These are phyloP conservation scores for Pyrenochaeta sp. DNA, from an alignment of 2,329 filamentous ascomycete genomes.

Conservation along the genomic window DNA sequence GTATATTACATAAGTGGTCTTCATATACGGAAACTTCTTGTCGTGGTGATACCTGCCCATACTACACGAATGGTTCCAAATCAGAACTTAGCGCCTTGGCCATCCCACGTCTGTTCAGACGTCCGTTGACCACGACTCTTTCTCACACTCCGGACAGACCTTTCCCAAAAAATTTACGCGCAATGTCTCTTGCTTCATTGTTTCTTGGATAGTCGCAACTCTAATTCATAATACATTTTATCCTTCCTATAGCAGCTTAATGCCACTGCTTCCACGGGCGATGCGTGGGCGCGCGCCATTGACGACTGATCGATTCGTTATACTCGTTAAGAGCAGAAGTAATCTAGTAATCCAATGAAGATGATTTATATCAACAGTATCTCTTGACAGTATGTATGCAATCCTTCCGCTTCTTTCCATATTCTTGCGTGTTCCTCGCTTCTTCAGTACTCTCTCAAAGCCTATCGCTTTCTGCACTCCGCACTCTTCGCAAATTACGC, in stretches of 20 bases:
- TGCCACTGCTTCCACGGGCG: not conserved
- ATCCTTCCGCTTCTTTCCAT: not conserved
- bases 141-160: not conserved
- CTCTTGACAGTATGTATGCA: not conserved
- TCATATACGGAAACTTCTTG: not conserved
- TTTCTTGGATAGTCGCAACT: not conserved
- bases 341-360: not conserved
- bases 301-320: too few relatives aligned
- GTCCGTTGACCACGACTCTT: conserved; percentile 2
- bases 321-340: not conserved
- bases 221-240: not conserved
- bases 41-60: not conserved
- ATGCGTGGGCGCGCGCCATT: not conserved
- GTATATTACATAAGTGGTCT: not conserved
- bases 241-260: not conserved
- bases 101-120: conserved; percentile 1
- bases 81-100: conserved; percentile 4
- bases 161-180: not conserved
- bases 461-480: conserved; percentile 5
- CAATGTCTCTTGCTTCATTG: not conserved
- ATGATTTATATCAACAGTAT: not conserved
- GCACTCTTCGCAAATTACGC: not conserved
- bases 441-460: not conserved
- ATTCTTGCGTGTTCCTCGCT: not conserved
- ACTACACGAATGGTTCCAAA: not conserved